phyloP scores from a whole-genome alignment of 257 asterid species.

The Schizonepeta tenuifolia region DNA sequence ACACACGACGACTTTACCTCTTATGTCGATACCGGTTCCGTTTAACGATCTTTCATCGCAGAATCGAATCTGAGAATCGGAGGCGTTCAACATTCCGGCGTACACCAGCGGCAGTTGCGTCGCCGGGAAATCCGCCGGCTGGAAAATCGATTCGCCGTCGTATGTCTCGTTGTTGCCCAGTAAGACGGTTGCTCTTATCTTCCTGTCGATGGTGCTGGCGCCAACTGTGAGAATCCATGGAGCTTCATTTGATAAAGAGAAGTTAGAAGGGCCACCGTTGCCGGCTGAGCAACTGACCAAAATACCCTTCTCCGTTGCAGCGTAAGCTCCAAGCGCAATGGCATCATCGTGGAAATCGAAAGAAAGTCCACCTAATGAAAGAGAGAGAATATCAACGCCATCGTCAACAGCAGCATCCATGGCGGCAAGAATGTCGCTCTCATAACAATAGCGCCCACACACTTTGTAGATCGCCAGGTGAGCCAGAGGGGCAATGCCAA shows the following conservation, averaged over 20 bases:
- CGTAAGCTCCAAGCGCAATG: slow-evolving; percentile 30
- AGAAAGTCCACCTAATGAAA: neutral
- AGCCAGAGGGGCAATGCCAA: neutral
- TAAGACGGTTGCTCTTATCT: slow-evolving; percentile 18
- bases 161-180: slow-evolving; percentile 20
- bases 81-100: neutral
- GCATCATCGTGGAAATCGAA: neutral
- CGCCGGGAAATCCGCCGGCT: neutral
- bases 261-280: neutral
- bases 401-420: slow-evolving; percentile 24
- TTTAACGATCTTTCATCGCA: neutral
- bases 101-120: neutral
- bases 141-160: slow-evolving; percentile 13
- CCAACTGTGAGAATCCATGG: slow-evolving; percentile 44
- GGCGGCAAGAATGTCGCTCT: slow-evolving; percentile 15
- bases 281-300: slow-evolving; percentile 27
- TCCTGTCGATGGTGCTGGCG: slow-evolving; percentile 19
- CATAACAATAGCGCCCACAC: neutral
- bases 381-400: slow-evolving; percentile 11
- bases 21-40: neutral
- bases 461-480: slow-evolving; percentile 15
- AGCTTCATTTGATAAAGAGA: slow-evolving; percentile 26
- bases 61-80: neutral
- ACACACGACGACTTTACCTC: slow-evolving; percentile 42
- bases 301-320: slow-evolving; percentile 29